phyloP scores from a whole-genome alignment of 2,329 filamentous ascomycete species.

The Teratosphaeria viscida region DNA sequence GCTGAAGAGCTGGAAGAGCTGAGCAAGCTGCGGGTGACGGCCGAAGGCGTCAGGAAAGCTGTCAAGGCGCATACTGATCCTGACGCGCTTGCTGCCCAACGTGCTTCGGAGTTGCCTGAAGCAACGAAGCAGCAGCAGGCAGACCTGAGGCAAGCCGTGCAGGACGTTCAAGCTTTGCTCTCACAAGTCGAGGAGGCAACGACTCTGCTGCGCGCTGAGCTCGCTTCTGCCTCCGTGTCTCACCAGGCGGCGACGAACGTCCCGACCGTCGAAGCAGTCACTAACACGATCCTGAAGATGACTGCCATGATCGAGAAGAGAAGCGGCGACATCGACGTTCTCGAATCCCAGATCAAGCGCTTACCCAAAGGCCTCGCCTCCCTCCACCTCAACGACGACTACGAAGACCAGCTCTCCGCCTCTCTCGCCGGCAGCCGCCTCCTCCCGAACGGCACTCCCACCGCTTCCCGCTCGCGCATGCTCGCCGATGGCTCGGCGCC shows the following conservation, averaged over 20 bases:
- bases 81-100: constrained; percentile 52
- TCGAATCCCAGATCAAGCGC: constrained; percentile 77
- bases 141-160: constrained; percentile 68
- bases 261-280: constrained; percentile 84
- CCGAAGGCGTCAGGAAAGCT: constrained; percentile 68
- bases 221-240: constrained; percentile 44
- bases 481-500: constrained; percentile 23
- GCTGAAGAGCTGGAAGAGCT: constrained; percentile 58
- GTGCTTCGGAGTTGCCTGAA: constrained; percentile 65
- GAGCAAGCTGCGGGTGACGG: constrained; percentile 60
- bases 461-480: constrained; percentile 21
- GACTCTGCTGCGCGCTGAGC: constrained; percentile 65
- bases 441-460: constrained; percentile 22
- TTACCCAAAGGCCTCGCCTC: constrained; percentile 33
- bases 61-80: constrained; percentile 60
- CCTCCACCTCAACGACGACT: constrained; percentile 20
- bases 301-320: constrained; percentile 85
- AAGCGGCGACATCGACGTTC: constrained; percentile 78
- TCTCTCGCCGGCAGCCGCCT: constrained; percentile 19
- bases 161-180: constrained; percentile 61
- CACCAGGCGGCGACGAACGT: constrained; percentile 34
- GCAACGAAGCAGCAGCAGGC: constrained; percentile 78
- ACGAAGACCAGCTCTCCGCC: constrained; percentile 24
- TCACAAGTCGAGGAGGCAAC: constrained; percentile 71
- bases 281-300: constrained; percentile 86